Evolutionary conservation across 305 asterid species (phyloP).

Genomic region (Fraxinus sp.): DNA sequence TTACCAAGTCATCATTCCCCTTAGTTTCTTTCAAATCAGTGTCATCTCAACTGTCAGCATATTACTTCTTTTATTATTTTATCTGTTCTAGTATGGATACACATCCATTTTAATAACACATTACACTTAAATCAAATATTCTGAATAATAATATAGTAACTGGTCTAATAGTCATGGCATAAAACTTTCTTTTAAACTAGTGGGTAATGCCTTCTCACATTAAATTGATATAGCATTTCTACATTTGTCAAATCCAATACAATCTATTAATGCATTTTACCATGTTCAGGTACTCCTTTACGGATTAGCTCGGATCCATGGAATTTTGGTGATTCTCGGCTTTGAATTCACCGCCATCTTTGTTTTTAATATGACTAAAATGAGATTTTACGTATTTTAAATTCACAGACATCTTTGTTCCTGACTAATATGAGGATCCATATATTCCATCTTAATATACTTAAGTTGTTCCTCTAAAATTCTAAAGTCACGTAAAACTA

Average conservation of each 20-base stretch:
- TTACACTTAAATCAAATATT: background rate
- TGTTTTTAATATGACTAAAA: background rate
- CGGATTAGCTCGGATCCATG: too few species aligned
- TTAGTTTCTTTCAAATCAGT: background rate
- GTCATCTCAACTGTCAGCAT: background rate
- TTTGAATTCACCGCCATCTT: background rate
- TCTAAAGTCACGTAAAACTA: too few species aligned
- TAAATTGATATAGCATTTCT: background rate
- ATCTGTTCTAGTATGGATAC: background rate
- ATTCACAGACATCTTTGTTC: background rate
- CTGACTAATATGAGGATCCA: too few species aligned
- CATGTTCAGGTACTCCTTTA: background rate
- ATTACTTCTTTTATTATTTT: background rate
- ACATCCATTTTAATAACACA: background rate
- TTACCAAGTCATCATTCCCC: background rate
- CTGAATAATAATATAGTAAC: background rate
- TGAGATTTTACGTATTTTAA: background rate
- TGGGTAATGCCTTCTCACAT: background rate
- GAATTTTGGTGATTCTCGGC: background rate
- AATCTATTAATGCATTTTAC: background rate
- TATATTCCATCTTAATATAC: too few species aligned
- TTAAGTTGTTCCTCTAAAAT: too few species aligned
- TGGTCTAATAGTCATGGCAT: background rate
- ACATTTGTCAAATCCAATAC: background rate
- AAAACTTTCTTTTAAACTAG: background rate